Evolutionary conservation across 495 filamentous ascomycete genomes (phyloP), one percentile per base, ranked within the genome.

Genomic region (Niebla homalea): DNA sequence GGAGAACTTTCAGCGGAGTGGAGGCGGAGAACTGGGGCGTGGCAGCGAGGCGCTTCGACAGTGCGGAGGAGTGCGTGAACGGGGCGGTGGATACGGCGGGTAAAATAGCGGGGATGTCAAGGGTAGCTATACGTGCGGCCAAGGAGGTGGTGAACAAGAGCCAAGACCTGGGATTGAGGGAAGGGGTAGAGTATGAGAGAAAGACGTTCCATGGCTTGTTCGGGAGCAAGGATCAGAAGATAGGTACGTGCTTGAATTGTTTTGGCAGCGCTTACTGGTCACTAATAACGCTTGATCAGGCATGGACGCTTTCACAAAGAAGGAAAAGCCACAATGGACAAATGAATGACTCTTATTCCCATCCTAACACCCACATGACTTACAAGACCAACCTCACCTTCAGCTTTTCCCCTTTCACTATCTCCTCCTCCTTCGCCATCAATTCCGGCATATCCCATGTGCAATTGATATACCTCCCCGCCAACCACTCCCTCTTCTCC

Each of bases 61-160:
- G 68, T 7, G 78, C 84, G n/a, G 83, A 93, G 54, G 79, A 83
- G 65, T 72, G 94, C 62, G 73, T 97, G 58, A 81, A 85, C 60
- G 83, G 74, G 35, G 75, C 87, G 2, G 55, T 94, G 38, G 75
- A 78, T 60, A 92, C 87, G 19, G 92, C 92, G 15, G 87, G 84
- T 77, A 85, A 74, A 46, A 96, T 98, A 68, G 87, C 93, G 0
- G 70, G 81, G 0, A 84, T 87, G 62, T 84, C 81, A 26, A 75
- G 69, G 57, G 79, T 97, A 35, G 84, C 88, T 0, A 80, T 93
- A 21, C 78, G 83, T 72, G 92, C 86, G n/a, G 85, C 80, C 7
- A 98, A 98, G 77, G 92, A 97, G 75, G 93, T 89, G 16, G 89
- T 98, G 22, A 95, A 95, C 59, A 94, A 95, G 80, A 90, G 86